Base-by-base conservation (phyloP, 495 filamentous ascomycete genomes). In the Talaromyces proteolyticus region DNA sequence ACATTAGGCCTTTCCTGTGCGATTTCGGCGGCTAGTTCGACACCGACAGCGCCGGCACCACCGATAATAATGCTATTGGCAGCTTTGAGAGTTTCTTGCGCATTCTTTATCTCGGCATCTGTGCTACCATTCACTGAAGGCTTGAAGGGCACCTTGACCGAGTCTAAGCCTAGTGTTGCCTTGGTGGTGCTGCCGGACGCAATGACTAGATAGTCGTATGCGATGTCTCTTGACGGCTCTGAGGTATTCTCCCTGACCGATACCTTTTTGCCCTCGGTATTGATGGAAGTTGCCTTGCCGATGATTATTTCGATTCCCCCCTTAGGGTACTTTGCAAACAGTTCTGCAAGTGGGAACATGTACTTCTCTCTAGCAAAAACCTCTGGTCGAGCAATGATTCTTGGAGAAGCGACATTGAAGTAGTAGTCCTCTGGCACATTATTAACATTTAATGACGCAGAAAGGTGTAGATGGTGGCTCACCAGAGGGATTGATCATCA, bases 11-110 rank as follows among this genome's bases (percentile, higher is more conserved):
- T 43, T 40, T 69, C 69, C 18, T 75, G 71, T 4, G 72, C 78
- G 18, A 85, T 57, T 62, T 87, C 85, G 26, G 73, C 84, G 1
- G 75, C 74, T 1, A 80, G 51, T 53, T 87, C 84, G 39, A 89
- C 75, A 10, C 84, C 87, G 2, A 85, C 79, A 3, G 81, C 66
- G 0, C 88, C 88, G 0, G 73, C 87, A 24, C 88, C 88, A 5
- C 71, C 82, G 39, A 88, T 63, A 4, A 85, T 75, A 49, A 91
- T 80, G 18, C 66, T 73, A 44, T 79, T 75, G 18, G 85, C 85
- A 1, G 34, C 51, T 3, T 66, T 53, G 44, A 88, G 74, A 17
- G 57, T 39, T 7, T 70, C 47, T 41, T 76, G 76, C 24, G 76
- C 68, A 3, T 59, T 53, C 42, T 73, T 57, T 42, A 84, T 63